These are phyloP conservation scores for Bruguiera gymnorhiza DNA, from an alignment of 345 rosid species.

Conservation along the genomic window DNA sequence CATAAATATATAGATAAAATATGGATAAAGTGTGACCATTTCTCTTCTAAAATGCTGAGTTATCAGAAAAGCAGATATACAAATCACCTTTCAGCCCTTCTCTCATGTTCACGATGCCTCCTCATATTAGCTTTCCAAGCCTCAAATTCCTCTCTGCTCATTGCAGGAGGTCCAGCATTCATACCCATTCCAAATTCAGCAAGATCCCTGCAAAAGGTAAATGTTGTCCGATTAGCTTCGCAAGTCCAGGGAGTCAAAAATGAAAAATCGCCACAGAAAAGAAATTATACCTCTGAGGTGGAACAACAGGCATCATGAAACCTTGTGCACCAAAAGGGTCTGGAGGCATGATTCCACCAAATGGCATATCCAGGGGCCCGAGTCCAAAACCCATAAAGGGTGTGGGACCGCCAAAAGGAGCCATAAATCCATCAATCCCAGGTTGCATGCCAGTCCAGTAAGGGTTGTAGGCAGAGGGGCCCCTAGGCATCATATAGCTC, in stretches of 20 bases:
- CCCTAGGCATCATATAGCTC: constrained; percentile 81
- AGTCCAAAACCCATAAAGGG: constrained; percentile 64
- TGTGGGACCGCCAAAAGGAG: constrained; percentile 50
- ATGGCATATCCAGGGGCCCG: constrained; percentile 60
- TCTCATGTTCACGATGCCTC: constrained; percentile 80
- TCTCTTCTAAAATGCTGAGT: too few species aligned
- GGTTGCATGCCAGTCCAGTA: constrained; percentile 81
- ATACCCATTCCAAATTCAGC: constrained; percentile 78
- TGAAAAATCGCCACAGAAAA: background rate
- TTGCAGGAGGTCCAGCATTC: constrained; percentile 68
- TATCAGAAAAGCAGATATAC: background rate
- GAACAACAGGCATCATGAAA: constrained; percentile 59
- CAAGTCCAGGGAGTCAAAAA: background rate
- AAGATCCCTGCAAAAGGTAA: constrained; percentile 55
- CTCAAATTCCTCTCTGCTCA: constrained; percentile 91
- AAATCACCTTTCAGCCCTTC: constrained; percentile 66
- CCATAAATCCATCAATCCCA: constrained; percentile 59
- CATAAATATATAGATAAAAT: background rate
- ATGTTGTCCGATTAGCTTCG: background rate
- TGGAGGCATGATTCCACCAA: constrained; percentile 54
- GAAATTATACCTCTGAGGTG: constrained; percentile 51
- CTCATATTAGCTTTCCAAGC: constrained; percentile 85
- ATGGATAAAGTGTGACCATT: too few species aligned
- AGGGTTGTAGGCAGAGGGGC: constrained; percentile 61
- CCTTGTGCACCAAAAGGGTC: constrained; percentile 59